These are phyloP conservation scores for Allodekkera sacchari DNA, from an alignment of 805 yeast genomes.

Conservation along the genomic window DNA sequence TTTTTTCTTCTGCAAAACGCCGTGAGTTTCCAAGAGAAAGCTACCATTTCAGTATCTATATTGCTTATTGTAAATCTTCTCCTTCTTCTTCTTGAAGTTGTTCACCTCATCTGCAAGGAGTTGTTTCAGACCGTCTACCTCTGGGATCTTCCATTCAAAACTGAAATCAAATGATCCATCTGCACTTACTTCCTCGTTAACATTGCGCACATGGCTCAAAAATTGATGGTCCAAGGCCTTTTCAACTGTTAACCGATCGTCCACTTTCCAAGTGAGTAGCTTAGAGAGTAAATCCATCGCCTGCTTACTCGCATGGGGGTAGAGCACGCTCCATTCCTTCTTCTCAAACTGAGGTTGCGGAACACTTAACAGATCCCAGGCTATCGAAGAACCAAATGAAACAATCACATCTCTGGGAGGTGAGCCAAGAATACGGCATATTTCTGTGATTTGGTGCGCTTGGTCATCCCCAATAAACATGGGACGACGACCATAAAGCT, in stretches of 20 bases:
- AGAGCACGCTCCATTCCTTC: slow-evolving; percentile 43
- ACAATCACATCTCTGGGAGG: slow-evolving; percentile 45
- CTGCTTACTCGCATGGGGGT: slow-evolving; percentile 49
- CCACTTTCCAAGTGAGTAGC: slow-evolving; percentile 60
- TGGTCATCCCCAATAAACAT: slow-evolving; percentile 71
- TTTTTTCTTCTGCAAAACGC: no score
- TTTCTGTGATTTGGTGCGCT: slow-evolving; percentile 61
- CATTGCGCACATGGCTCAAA: slow-evolving; percentile 43
- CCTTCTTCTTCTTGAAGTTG: slow-evolving; percentile 33
- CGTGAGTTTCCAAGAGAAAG: no score
- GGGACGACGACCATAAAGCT: slow-evolving; percentile 73
- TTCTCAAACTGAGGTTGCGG: slow-evolving; percentile 35
- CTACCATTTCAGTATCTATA: no score
- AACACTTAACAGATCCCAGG: slow-evolving; percentile 33
- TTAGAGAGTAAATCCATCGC: slow-evolving; percentile 46
- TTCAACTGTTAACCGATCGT: slow-evolving; percentile 43
- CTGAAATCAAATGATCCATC: slow-evolving; percentile 50
- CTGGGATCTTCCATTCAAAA: slow-evolving; percentile 42
- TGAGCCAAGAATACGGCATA: slow-evolving; percentile 61
- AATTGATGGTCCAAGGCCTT: slow-evolving; percentile 52
- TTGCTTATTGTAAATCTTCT: no score
- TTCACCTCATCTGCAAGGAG: slow-evolving; percentile 46
- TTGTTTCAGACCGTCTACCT: slow-evolving; percentile 38
- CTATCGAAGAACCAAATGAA: slow-evolving; percentile 36
- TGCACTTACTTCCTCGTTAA: slow-evolving; percentile 48